A percentile compares a stretch with the other conserved stretches of the same genome.
phyloP scores from a whole-genome alignment of 2,329 filamentous ascomycete genomes.

The Cladosporium halotolerans region DNA sequence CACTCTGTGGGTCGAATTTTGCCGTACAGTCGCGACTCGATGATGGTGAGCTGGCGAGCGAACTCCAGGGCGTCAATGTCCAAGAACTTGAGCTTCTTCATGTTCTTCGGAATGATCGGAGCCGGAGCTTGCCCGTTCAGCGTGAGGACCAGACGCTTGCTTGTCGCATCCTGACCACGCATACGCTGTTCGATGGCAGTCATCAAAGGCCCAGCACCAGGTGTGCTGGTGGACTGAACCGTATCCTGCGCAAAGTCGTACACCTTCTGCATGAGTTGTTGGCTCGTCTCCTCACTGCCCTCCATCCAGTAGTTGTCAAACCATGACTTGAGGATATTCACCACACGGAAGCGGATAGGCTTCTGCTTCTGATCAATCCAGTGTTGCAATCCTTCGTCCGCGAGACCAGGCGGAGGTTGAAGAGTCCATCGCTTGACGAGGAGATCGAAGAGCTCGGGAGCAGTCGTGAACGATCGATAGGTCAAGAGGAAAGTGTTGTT shows the following conservation, averaged over 20 bases:
- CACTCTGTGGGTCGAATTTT: conserved; percentile 96
- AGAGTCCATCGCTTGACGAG: conserved; percentile 87
- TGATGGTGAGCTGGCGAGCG: conserved; percentile 93
- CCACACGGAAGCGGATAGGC: conserved; percentile 87
- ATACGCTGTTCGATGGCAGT: conserved; percentile 82
- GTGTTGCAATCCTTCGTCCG: conserved; percentile 66
- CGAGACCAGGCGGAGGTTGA: conserved; percentile 79
- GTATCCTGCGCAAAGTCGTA: conserved; percentile 87
- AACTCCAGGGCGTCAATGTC: conserved; percentile 96
- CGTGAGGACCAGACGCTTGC: conserved; percentile 80
- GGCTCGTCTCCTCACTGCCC: conserved; percentile 74
- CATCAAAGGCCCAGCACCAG: conserved; percentile 78
- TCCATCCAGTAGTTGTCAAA: conserved; percentile 99
- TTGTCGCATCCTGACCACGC: conserved; percentile 78
- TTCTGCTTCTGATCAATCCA: conserved; percentile 97
- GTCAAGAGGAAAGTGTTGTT: conserved; percentile 97
- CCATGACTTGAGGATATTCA: conserved; percentile 98
- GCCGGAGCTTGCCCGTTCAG: conserved; percentile 68
- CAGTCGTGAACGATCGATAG: conserved; percentile 89
- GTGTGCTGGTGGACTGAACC: conserved; percentile 88
- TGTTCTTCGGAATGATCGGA: conserved; percentile 94
- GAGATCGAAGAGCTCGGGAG: conserved; percentile 84
- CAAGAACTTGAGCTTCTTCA: conserved; percentile 98
- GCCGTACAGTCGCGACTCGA: conserved; percentile 87
- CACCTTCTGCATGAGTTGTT: conserved; percentile 78